Evolutionary conservation across 2,329 filamentous ascomycete species (phyloP).

Genomic region (Cadophora sp.): DNA sequence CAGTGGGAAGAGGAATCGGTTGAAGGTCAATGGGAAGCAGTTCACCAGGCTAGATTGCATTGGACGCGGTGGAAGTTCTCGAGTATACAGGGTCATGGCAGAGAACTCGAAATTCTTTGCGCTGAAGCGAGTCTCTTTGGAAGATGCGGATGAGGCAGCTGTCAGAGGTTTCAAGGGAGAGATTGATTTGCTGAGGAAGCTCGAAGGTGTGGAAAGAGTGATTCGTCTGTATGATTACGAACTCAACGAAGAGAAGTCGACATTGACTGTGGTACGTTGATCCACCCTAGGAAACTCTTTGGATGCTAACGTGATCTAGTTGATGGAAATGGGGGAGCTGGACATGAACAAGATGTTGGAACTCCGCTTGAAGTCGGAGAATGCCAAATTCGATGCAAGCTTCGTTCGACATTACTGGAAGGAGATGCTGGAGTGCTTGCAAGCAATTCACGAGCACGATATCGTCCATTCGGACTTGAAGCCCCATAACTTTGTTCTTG

Average conservation of each 20-base stretch:
- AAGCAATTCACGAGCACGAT: constrained; percentile 85
- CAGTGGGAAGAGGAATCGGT: constrained; percentile 75
- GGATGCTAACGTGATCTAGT: constrained; percentile 53
- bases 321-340: constrained; percentile 97
- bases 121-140: constrained; percentile 88
- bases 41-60: constrained; percentile 92
- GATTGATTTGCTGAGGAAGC: constrained; percentile 85
- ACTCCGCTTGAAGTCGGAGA: constrained; percentile 72
- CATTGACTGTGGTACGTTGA: constrained; percentile 77
- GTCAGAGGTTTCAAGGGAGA: constrained; percentile 92
- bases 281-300: background rate
- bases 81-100: constrained; percentile 95
- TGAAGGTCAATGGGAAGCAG: constrained; percentile 88
- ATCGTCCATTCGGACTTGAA: constrained; percentile 98
- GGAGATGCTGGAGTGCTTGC: constrained; percentile 96
- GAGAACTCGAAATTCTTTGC: constrained; percentile 97
- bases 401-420: constrained; percentile 99
- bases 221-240: constrained; percentile 92
- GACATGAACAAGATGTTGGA: constrained; percentile 89
- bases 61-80: constrained; percentile 89
- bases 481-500: constrained; percentile 94
- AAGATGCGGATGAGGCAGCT: constrained; percentile 84
- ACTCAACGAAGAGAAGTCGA: constrained; percentile 89
- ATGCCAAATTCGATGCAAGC: constrained; percentile 80
- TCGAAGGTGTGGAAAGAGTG: constrained; percentile 86